phyloP scores from a whole-genome alignment of 345 rosid genomes.

The Melaleuca alternifolia region DNA sequence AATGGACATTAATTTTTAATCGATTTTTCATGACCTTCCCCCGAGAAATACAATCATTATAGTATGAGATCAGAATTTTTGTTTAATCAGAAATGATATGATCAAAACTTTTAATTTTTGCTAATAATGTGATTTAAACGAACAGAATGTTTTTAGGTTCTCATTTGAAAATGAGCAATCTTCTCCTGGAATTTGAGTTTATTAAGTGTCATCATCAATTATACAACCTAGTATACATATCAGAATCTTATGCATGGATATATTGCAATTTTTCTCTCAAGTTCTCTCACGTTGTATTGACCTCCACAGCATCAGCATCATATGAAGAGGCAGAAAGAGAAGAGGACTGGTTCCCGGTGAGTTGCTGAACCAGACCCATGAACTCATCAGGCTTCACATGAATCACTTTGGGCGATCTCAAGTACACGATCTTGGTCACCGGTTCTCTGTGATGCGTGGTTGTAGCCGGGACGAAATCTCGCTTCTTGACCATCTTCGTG shows the following conservation, averaged over 20 bases:
- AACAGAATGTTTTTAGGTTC: background rate
- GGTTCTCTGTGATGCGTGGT: background rate
- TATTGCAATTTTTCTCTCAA: background rate
- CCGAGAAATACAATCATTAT: background rate
- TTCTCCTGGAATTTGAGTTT: background rate
- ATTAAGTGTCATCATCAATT: background rate
- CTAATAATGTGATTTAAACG: background rate
- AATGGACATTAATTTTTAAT: background rate
- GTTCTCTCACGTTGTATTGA: background rate
- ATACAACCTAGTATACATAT: background rate
- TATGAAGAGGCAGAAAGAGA: background rate
- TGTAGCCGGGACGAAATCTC: background rate
- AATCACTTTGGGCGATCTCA: constrained; percentile 36
- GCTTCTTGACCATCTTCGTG: background rate
- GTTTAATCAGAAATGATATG: background rate
- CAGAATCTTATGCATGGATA: background rate
- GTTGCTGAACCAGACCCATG: constrained; percentile 36
- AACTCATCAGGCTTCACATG: constrained; percentile 32
- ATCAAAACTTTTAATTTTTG: background rate
- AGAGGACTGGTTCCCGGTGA: constrained; percentile 24
- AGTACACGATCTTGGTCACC: constrained; percentile 19
- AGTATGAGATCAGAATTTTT: background rate
- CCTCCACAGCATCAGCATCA: background rate
- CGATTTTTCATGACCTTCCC: background rate
- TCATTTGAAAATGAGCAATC: background rate